A percentile compares a stretch with the other conserved stretches of the same genome.
Evolutionary conservation across 352 stramenopile genomes (phyloP).

Genomic region (Globisporangium yorkense): DNA sequence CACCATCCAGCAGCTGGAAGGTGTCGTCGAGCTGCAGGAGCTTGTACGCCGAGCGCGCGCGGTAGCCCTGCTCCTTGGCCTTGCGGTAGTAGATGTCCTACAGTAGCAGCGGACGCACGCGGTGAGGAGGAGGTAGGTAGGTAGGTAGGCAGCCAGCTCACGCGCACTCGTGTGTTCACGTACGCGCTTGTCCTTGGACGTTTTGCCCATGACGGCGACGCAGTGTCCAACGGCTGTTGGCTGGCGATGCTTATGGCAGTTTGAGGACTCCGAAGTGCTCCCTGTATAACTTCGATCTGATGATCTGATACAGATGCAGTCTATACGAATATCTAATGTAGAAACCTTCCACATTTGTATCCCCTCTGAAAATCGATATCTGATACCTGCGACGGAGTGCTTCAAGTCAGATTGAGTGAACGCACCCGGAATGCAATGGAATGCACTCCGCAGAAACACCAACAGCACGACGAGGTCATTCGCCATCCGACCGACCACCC

Average conservation of each 20-base stretch:
- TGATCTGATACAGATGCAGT: not conserved
- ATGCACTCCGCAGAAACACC: too few relatives aligned
- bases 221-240: not conserved
- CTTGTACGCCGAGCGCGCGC: slow-evolving; percentile 98
- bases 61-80: slow-evolving; percentile 93
- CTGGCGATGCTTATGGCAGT: not conserved
- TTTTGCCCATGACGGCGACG: slow-evolving; percentile 66
- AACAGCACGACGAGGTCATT: too few relatives aligned
- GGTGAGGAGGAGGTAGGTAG: not conserved
- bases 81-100: slow-evolving; percentile 93
- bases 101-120: not conserved
- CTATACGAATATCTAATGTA: too few relatives aligned
- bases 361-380: too few relatives aligned
- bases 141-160: not conserved
- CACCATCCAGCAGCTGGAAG: slow-evolving; percentile 90
- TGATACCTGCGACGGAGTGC: too few relatives aligned
- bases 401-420: too few relatives aligned
- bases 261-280: too few relatives aligned
- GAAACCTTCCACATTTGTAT: too few relatives aligned
- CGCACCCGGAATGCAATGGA: too few relatives aligned
- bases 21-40: slow-evolving; percentile 98
- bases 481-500: too few relatives aligned
- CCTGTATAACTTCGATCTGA: not conserved
- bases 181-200: slow-evolving; percentile 90
- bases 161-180: slow-evolving; percentile 12